Percentiles rank a stretch among this genome's conserved stretches.
Evolutionary conservation across 805 yeast genomes (phyloP).

Genomic region (Ogataea glucozyma): DNA sequence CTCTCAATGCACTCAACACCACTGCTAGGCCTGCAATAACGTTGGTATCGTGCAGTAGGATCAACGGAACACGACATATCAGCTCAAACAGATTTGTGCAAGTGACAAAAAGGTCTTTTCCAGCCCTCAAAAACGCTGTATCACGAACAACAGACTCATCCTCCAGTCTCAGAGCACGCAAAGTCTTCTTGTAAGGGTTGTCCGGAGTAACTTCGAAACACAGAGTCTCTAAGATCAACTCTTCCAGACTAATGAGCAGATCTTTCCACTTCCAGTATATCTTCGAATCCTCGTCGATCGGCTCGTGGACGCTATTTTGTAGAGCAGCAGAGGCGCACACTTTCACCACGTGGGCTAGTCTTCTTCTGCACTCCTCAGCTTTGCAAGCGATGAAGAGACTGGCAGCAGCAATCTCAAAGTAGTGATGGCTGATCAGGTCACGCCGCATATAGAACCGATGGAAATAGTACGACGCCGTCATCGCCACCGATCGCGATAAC

Average conservation of each 20-base stretch:
- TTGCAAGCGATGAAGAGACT: slow-evolving; percentile 54
- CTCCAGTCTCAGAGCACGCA: slow-evolving; percentile 27
- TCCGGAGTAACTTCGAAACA: slow-evolving; percentile 50
- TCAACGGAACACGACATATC: slow-evolving; percentile 32
- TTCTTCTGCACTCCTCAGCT: slow-evolving; percentile 52
- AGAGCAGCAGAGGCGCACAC: slow-evolving; percentile 48
- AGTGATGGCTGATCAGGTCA: slow-evolving; percentile 43
- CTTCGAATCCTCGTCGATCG: slow-evolving; percentile 45
- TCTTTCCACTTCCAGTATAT: slow-evolving; percentile 56
- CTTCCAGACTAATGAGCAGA: slow-evolving; percentile 46
- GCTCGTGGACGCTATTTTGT: slow-evolving; percentile 38
- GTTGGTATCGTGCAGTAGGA: slow-evolving; percentile 26
- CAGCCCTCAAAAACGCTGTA: slow-evolving; percentile 20
- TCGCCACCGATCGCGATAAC: slow-evolving; percentile 48
- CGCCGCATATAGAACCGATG: slow-evolving; percentile 55
- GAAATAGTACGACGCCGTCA: slow-evolving; percentile 48
- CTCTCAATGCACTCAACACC: slow-evolving; percentile 25
- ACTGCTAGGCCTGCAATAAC: slow-evolving; percentile 29
- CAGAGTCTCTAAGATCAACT: slow-evolving; percentile 42
- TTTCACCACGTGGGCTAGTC: slow-evolving; percentile 49
- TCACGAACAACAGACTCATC: slow-evolving; percentile 18
- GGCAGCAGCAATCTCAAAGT: slow-evolving; percentile 53
- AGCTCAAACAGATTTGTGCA: slow-evolving; percentile 32
- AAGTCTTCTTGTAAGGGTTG: slow-evolving; percentile 39
- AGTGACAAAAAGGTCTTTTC: slow-evolving; percentile 23